Evolutionary conservation across 177 flowering plant genomes (phyloP).

Genomic region (Telopea speciosissima): DNA sequence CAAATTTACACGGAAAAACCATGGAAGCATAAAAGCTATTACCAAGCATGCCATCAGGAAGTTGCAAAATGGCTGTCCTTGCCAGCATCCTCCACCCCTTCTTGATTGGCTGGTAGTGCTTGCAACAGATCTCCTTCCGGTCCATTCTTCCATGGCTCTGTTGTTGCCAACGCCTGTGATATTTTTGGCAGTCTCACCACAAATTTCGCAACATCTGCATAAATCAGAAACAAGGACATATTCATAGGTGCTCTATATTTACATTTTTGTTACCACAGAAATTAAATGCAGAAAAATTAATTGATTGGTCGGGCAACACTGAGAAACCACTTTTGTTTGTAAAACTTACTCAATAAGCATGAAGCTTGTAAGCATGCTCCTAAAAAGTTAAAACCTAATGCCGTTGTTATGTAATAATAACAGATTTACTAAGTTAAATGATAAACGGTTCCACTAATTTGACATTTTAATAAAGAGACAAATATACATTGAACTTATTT

Average conservation of each 20-base stretch:
- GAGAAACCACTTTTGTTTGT: no score
- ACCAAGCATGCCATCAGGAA: constrained; percentile 60
- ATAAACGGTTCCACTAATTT: no score
- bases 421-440: no score
- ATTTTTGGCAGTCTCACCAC: constrained; percentile 65
- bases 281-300: no score
- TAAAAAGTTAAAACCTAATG: no score
- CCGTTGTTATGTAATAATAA: no score
- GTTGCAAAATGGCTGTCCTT: constrained; percentile 57
- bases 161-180: constrained; percentile 46
- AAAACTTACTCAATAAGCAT: no score
- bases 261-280: no score
- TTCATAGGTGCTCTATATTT: background rate
- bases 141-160: constrained; percentile 71
- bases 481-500: no score
- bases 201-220: constrained; percentile 77
- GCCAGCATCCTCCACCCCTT: constrained; percentile 37
- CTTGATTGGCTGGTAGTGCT: constrained; percentile 14
- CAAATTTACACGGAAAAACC: constrained; percentile 59
- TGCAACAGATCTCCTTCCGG: constrained; percentile 17
- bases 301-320: no score
- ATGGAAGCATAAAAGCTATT: constrained; percentile 57
- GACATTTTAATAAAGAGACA: no score
- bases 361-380: no score
- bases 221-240: background rate